Evolutionary conservation across 2,329 filamentous ascomycete species (phyloP).

Genomic region (Aspergillus sergii): DNA sequence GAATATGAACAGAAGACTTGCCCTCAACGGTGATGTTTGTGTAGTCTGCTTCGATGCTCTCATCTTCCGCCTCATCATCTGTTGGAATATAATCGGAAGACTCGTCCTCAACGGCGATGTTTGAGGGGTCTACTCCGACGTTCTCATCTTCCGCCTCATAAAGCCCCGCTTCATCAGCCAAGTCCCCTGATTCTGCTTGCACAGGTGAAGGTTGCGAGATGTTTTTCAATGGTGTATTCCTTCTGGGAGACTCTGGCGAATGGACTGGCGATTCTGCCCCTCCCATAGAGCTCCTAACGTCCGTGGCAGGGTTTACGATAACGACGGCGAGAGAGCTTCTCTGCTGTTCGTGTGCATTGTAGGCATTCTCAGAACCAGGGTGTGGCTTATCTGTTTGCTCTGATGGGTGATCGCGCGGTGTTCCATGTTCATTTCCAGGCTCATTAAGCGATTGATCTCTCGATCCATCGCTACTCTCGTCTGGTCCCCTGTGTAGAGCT

Average conservation of each 20-base stretch:
- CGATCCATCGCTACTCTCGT: background rate
- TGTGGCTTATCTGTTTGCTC: background rate
- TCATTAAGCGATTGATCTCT: background rate
- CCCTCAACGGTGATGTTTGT: background rate
- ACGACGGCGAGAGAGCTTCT: background rate
- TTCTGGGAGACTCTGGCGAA: background rate
- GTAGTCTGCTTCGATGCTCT: background rate
- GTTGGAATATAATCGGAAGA: background rate
- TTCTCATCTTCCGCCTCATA: background rate
- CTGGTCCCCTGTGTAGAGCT: background rate
- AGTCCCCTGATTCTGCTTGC: background rate
- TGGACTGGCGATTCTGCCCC: background rate
- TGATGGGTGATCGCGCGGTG: background rate
- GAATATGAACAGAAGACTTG: background rate
- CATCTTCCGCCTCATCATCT: background rate
- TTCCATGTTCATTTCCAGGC: background rate
- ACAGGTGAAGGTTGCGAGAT: background rate
- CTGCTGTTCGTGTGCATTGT: background rate
- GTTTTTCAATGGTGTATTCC: background rate
- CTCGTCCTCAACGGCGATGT: background rate
- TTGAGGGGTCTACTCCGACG: background rate
- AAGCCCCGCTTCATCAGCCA: background rate
- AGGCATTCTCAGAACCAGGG: background rate
- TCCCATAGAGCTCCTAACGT: background rate
- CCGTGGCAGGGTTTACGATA: background rate